Evolutionary conservation across 2,329 filamentous ascomycete species (phyloP).

Genomic region (Calonectria henricotiae): DNA sequence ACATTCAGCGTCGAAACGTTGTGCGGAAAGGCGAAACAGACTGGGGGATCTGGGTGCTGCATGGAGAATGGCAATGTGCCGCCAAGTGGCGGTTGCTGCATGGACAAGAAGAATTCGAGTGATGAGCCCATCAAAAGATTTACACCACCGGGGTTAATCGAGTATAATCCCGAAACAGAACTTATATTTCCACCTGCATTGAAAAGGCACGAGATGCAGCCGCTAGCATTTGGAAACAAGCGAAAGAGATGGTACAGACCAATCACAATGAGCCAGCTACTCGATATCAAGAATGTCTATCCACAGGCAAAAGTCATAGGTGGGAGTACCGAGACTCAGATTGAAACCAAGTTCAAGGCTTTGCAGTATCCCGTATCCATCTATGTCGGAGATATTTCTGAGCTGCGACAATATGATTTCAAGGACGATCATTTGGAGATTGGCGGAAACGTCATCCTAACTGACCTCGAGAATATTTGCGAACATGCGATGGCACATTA

Average conservation of each 20-base stretch:
- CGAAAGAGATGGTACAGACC: constrained; percentile 94
- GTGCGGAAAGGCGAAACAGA: constrained; percentile 63
- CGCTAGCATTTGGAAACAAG: constrained; percentile 94
- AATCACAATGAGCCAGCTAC: constrained; percentile 86
- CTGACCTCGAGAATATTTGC: constrained; percentile 90
- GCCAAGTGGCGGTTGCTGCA: constrained; percentile 75
- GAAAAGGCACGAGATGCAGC: constrained; percentile 85
- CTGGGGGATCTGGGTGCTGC: constrained; percentile 75
- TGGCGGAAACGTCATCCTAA: constrained; percentile 92
- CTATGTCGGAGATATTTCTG: constrained; percentile 93
- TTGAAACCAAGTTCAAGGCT: constrained; percentile 98
- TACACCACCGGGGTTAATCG: constrained; percentile 91
- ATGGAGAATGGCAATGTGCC: constrained; percentile 75
- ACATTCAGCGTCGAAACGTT: constrained; percentile 79
- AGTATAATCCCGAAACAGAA: constrained; percentile 94
- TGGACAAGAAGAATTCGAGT: constrained; percentile 69
- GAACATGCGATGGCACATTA: constrained; percentile 86
- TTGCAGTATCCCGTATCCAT: constrained; percentile 92
- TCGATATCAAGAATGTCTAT: constrained; percentile 90
- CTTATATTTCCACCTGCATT: constrained; percentile 93
- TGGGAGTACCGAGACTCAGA: constrained; percentile 97
- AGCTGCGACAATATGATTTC: constrained; percentile 87
- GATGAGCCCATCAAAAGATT: constrained; percentile 77
- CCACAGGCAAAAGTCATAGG: constrained; percentile 95
- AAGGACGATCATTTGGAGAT: constrained; percentile 89